phyloP scores from a whole-genome alignment of 2,329 filamentous ascomycete genomes.

The Neofusicoccum sp. region DNA sequence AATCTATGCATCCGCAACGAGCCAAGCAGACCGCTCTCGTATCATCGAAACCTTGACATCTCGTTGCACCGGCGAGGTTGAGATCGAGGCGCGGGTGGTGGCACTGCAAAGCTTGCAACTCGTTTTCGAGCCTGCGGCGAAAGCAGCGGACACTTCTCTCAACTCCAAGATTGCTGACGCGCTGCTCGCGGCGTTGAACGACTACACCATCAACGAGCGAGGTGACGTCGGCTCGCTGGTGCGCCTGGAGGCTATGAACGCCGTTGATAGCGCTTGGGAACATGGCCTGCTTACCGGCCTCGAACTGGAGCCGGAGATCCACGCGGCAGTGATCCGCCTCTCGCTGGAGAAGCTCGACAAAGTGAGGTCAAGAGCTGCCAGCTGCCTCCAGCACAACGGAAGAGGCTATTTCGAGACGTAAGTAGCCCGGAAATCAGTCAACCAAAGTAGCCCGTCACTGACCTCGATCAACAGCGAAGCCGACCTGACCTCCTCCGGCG shows the following conservation, averaged over 20 bases:
- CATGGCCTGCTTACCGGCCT: constrained; percentile 11
- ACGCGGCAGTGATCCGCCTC: constrained; percentile 59
- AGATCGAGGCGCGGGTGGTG: constrained; percentile 46
- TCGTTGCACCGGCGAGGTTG: constrained; percentile 35
- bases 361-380: constrained; percentile 55
- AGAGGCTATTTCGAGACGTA: constrained; percentile 8
- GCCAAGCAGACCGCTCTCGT: constrained; percentile 22
- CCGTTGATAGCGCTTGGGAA: constrained; percentile 51
- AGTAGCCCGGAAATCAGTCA: background rate
- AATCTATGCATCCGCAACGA: constrained; percentile 23
- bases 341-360: constrained; percentile 88
- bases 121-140: constrained; percentile 25
- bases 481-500: constrained; percentile 29
- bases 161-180: constrained; percentile 30
- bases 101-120: constrained; percentile 41
- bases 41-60: constrained; percentile 37
- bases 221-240: constrained; percentile 90
- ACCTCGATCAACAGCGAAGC: constrained; percentile 10
- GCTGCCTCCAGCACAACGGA: constrained; percentile 22
- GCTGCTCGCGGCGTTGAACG: constrained; percentile 60
- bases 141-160: constrained; percentile 9
- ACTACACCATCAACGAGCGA: constrained; percentile 86
- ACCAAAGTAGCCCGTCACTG: background rate
- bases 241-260: constrained; percentile 72
- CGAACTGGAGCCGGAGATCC: constrained; percentile 25